These are phyloP conservation scores for Pholiota adiposa DNA, from an alignment of 1,284 basidiomycete genomes.

Conservation along the genomic window DNA sequence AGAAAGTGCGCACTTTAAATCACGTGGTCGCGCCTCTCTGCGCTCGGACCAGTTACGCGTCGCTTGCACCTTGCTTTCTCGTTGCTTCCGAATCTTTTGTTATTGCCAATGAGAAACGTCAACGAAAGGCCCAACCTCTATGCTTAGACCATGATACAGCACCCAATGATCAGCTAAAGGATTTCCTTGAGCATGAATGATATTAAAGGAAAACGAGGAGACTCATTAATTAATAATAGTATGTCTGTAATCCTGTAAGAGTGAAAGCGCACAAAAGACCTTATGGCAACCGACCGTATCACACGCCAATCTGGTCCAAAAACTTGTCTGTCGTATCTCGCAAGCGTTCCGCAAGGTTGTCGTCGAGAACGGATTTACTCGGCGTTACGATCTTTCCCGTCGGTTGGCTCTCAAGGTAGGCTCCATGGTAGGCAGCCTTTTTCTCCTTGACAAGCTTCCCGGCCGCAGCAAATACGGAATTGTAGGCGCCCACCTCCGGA, in stretches of 20 bases:
- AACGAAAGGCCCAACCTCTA: no score
- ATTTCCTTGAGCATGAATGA: no score
- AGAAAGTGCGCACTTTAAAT: not conserved
- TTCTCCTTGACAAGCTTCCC: constrained; percentile 15
- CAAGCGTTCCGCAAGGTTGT: constrained; percentile 15
- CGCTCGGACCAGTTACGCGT: not conserved
- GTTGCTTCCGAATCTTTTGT: no score
- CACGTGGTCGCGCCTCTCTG: not conserved
- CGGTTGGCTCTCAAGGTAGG: constrained; percentile 22
- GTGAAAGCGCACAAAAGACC: no score
- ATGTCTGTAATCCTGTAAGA: no score
- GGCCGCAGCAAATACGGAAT: constrained; percentile 24
- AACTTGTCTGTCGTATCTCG: constrained; percentile 15
- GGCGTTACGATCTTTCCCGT: constrained; percentile 20
- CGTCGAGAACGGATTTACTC: constrained; percentile 15
- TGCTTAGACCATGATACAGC: no score
- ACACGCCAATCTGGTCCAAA: constrained; percentile 14
- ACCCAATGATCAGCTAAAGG: no score
- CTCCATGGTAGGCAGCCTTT: constrained; percentile 16
- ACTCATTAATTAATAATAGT: no score
- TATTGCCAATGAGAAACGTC: not conserved
- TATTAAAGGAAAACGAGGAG: no score
- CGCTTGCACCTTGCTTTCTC: not conserved
- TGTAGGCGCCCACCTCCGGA: constrained; percentile 22
- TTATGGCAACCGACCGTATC: no score